These are phyloP conservation scores for Colletotrichum eleusines DNA, from an alignment of 2,329 filamentous ascomycete species.

Conservation along the genomic window DNA sequence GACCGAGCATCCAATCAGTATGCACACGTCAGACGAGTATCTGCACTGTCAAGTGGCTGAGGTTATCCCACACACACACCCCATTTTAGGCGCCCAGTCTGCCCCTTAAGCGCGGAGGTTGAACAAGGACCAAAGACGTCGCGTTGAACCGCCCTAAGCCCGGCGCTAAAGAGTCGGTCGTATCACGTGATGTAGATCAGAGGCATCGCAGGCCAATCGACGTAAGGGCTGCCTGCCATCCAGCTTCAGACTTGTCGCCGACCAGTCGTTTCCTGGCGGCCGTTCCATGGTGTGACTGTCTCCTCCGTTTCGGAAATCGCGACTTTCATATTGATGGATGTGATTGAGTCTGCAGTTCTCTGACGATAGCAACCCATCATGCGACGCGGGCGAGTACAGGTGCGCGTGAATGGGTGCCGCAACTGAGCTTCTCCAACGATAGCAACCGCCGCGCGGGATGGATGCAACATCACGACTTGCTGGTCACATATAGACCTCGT, in stretches of 20 bases:
- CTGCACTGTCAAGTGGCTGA: conserved; percentile 40
- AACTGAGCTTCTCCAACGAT: conserved; percentile 27
- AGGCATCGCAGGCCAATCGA: conserved; percentile 25
- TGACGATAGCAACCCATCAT: conserved; percentile 13
- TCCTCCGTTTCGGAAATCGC: conserved; percentile 34
- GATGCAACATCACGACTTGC: conserved; percentile 11
- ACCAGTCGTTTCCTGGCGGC: conserved; percentile 31
- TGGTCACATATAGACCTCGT: conserved; percentile 37
- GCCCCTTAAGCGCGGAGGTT: conserved; percentile 34
- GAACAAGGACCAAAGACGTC: conserved; percentile 12
- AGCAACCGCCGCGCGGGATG: conserved; percentile 25
- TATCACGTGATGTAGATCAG: conserved; percentile 38
- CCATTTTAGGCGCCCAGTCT: conserved; percentile 37
- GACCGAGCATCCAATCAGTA: conserved; percentile 31
- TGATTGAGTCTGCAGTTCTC: conserved; percentile 33
- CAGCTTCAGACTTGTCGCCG: conserved; percentile 25
- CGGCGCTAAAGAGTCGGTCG: conserved; percentile 8
- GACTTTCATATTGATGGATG: conserved; percentile 26
- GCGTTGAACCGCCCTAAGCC: conserved; percentile 24
- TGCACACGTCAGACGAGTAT: conserved; percentile 7
- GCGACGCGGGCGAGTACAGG: conserved; percentile 19
- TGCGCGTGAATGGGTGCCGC: background rate
- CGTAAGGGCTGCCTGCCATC: background rate
- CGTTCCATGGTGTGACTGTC: conserved; percentile 28
- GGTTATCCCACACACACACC: conserved; percentile 19